Evolutionary conservation across 2,329 filamentous ascomycete genomes (phyloP), one percentile per base, ranked within the genome.

Genomic region (Plectosphaerella sp.): DNA sequence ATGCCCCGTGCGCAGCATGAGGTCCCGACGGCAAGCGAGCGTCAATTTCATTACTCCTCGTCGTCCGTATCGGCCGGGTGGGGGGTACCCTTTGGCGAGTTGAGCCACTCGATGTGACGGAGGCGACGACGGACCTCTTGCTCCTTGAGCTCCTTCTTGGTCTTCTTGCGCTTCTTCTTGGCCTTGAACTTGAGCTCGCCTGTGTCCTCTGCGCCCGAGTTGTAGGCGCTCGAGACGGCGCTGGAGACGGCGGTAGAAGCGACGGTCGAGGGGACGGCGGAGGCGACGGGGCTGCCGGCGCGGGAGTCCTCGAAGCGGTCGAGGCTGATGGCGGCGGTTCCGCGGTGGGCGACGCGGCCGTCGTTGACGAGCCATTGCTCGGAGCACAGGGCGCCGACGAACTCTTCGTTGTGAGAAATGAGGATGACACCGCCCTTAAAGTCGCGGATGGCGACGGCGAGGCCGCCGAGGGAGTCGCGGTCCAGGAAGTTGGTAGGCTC

Each of bases 401-500:
- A 99, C 71, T 99, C 94, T 67, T 97, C 92, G 82, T 99, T 97
- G 76, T 99, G 94, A 56, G 92, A 97, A 72, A 99, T 99, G 86
- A 99, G 96, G 58, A 99, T 92, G 2, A 99, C 94, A 71, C 94
- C 94, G 60, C 94, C 94, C 77, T 91, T 95, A 84, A 95, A 99
- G 67, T 97, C 94, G 61, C 92, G 90, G 64, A 99, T 97, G 59
- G 94, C 94, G 41, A 96, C 91, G n/a, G 94, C 92, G 51, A 99
- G 83, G 71, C 93, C 94, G 66, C 94, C 95, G 16, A 99, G 86
- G 15, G 92, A 96, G 74, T 99, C 94, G 62, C 94, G 91, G 67
- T 99, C 94, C 78, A 99, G 85, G 82, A 97, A 99, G 78, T 99
- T 99, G 69, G 94, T 97, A 53, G 94, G 94, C 75, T 99, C 93